Evolutionary conservation across 805 yeast species (phyloP).

Genomic region (Yamadazyma ubonensis): DNA sequence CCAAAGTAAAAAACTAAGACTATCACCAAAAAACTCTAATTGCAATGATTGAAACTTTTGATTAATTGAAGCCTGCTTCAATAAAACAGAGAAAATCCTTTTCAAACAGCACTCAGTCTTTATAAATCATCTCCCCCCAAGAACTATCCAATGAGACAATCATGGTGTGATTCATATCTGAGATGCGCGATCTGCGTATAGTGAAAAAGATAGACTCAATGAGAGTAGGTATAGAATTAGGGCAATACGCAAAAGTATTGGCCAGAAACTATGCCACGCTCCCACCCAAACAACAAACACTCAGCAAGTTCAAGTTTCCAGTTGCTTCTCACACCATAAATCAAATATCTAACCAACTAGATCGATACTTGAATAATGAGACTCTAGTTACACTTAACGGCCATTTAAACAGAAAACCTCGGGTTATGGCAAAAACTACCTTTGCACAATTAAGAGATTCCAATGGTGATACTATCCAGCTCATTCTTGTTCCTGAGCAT

Average conservation of each 20-base stretch:
- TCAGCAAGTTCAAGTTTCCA: slow-evolving; percentile 37
- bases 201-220: too few species aligned
- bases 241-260: too few species aligned
- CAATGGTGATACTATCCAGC: slow-evolving; percentile 64
- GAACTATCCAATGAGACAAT: too few species aligned
- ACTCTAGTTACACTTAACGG: slow-evolving; percentile 61
- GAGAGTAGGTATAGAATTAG: background rate
- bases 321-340: slow-evolving; percentile 30
- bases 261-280: slow-evolving; percentile 9
- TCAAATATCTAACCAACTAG: slow-evolving; percentile 14
- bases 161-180: too few species aligned
- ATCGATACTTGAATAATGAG: slow-evolving; percentile 11
- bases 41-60: too few species aligned
- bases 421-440: slow-evolving; percentile 62
- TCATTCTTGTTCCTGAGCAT: slow-evolving; percentile 41
- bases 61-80: too few species aligned
- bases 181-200: too few species aligned
- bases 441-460: slow-evolving; percentile 78
- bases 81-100: too few species aligned
- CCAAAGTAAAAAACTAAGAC: too few species aligned
- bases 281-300: slow-evolving; percentile 23
- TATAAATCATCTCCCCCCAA: too few species aligned
- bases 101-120: too few species aligned
- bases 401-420: slow-evolving; percentile 78
- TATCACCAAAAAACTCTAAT: too few species aligned